Evolutionary conservation across 805 yeast species (phyloP).

Genomic region (Zygotorulaspora sp.): DNA sequence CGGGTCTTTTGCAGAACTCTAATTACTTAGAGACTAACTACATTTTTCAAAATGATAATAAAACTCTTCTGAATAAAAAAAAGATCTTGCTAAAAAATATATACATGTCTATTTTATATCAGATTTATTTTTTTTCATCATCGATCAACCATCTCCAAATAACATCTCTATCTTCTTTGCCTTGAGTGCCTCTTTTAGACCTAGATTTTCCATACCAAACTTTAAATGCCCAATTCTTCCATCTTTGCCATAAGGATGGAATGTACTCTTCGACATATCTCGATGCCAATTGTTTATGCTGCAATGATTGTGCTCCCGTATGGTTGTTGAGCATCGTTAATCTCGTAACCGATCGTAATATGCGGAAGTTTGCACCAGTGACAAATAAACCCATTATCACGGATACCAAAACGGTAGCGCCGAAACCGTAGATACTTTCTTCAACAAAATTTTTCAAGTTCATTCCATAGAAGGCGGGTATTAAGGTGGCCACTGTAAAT

Average conservation of each 20-base stretch:
- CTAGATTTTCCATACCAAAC: constrained; percentile 23
- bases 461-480: constrained; percentile 91
- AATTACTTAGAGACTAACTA: too few relatives aligned
- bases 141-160: constrained; percentile 55
- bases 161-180: constrained; percentile 40
- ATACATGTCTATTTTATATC: constrained; percentile 4
- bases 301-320: constrained; percentile 27
- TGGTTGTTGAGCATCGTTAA: constrained; percentile 53
- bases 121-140: constrained; percentile 39
- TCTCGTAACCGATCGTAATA: constrained; percentile 57
- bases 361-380: constrained; percentile 52
- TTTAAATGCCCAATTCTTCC: constrained; percentile 13
- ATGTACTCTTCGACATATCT: constrained; percentile 19
- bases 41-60: too few relatives aligned
- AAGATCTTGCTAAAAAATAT: constrained; percentile 4
- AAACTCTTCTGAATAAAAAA: too few relatives aligned
- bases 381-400: constrained; percentile 50
- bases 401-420: constrained; percentile 49
- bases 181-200: constrained; percentile 12
- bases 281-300: constrained; percentile 20
- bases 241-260: constrained; percentile 24
- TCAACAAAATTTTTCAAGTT: constrained; percentile 74
- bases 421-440: constrained; percentile 61
- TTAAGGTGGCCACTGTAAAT: constrained; percentile 73
- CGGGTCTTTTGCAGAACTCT: too few relatives aligned